Evolutionary conservation across 495 filamentous ascomycete species (phyloP).

Genomic region (Talaromyces wortmannii): DNA sequence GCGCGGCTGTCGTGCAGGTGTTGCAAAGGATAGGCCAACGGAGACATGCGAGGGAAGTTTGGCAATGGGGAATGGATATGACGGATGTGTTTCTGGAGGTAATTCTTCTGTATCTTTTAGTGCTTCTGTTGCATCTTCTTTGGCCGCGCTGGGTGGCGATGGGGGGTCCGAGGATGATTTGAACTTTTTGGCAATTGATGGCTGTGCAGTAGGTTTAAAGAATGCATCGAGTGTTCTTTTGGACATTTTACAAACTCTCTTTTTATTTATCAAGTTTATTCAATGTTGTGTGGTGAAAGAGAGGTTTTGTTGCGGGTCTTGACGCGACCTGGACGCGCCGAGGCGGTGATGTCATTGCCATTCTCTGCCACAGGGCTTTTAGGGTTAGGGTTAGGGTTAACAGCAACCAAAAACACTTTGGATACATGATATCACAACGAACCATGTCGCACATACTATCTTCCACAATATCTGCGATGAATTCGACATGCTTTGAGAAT

Average conservation of each 20-base stretch:
- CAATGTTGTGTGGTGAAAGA: not conserved
- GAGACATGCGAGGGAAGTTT: constrained; percentile 41
- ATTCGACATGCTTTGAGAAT: too few species aligned
- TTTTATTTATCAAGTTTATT: not conserved
- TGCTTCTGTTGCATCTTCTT: not conserved
- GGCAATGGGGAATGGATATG: constrained; percentile 58
- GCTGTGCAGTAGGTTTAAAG: not conserved
- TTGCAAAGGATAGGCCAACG: constrained; percentile 21
- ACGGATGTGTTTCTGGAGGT: constrained; percentile 29
- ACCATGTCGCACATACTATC: too few species aligned
- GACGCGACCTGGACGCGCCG: not conserved
- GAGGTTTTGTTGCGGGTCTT: not conserved
- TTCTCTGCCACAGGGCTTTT: not conserved
- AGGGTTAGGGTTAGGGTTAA: too few species aligned
- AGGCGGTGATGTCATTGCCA: not conserved
- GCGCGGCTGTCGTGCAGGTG: constrained; percentile 8
- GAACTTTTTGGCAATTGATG: not conserved
- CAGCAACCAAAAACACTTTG: too few species aligned
- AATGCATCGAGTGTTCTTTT: constrained; percentile 5
- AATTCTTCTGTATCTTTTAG: not conserved
- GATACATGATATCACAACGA: too few species aligned
- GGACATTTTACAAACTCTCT: not conserved
- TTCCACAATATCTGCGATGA: too few species aligned
- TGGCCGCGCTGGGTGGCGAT: not conserved
- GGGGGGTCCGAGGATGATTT: not conserved